A percentile compares a stretch with the other conserved stretches of the same genome.
Evolutionary conservation across 2,329 filamentous ascomycete genomes (phyloP).

Genomic region (Aschersonia sp.): DNA sequence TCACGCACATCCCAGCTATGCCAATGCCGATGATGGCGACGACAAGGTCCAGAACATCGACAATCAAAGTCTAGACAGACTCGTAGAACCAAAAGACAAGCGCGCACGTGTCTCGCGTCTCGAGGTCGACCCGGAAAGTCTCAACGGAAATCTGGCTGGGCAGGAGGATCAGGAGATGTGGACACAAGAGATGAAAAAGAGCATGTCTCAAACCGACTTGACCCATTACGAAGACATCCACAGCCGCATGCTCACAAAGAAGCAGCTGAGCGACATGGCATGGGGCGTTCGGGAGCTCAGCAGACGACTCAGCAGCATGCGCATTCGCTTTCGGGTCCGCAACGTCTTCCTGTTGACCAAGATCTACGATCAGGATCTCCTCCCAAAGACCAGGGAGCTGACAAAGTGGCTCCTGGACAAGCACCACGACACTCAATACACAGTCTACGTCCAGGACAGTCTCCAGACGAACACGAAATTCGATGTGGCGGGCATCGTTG

Average conservation of each 20-base stretch:
- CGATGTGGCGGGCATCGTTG: conserved; percentile 52
- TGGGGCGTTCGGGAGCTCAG: conserved; percentile 88
- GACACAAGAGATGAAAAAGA: conserved; percentile 31
- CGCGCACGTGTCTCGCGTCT: conserved; percentile 11
- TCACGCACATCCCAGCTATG: conserved; percentile 14
- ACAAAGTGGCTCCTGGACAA: conserved; percentile 67
- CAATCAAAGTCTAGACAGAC: conserved; percentile 7
- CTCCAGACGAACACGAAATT: conserved; percentile 60
- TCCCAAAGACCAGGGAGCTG: conserved; percentile 63
- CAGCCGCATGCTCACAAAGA: conserved; percentile 79
- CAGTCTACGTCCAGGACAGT: conserved; percentile 70
- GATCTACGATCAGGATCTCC: conserved; percentile 70
- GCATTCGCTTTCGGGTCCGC: conserved; percentile 66
- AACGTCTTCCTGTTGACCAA: conserved; percentile 85
- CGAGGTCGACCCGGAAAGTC: conserved; percentile 23
- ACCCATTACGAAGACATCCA: conserved; percentile 24
- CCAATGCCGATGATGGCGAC: conserved; percentile 6
- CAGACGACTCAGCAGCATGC: conserved; percentile 70
- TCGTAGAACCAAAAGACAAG: conserved; percentile 10
- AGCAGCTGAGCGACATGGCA: conserved; percentile 91
- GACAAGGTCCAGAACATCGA: conserved; percentile 6
- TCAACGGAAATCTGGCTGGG: conserved; percentile 28
- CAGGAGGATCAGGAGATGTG: conserved; percentile 43
- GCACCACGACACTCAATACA: conserved; percentile 53
- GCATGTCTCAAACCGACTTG: conserved; percentile 25